Evolutionary conservation across 2,329 filamentous ascomycete genomes (phyloP).

Genomic region (Epichloe scottii): DNA sequence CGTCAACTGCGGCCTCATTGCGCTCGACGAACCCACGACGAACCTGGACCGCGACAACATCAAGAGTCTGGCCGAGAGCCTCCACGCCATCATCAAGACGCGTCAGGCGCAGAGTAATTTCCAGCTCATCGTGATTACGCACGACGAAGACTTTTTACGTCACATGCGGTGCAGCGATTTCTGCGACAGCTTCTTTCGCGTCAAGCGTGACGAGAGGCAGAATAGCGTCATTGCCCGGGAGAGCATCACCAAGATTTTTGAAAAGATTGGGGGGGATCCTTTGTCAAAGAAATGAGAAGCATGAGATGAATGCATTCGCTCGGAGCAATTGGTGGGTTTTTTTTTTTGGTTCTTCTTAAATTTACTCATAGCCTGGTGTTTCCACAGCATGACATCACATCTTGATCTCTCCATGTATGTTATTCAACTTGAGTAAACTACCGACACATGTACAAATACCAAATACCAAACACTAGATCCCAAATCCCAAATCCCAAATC

Average conservation of each 20-base stretch:
- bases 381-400: too few species aligned
- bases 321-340: too few species aligned
- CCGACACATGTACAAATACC: too few species aligned
- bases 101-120: constrained; percentile 85
- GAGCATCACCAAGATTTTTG: constrained; percentile 40
- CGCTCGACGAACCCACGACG: constrained; percentile 93
- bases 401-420: too few species aligned
- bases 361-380: too few species aligned
- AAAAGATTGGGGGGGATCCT: neutral
- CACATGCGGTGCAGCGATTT: constrained; percentile 93
- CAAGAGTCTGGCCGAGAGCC: constrained; percentile 67
- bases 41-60: constrained; percentile 96
- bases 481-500: too few species aligned
- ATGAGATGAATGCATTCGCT: too few species aligned
- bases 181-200: constrained; percentile 81
- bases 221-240: constrained; percentile 74
- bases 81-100: constrained; percentile 77
- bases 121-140: constrained; percentile 95
- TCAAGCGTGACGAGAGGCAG: constrained; percentile 70
- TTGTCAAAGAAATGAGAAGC: too few species aligned
- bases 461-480: too few species aligned
- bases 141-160: constrained; percentile 90
- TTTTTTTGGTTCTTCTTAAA: too few species aligned
- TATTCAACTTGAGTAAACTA: too few species aligned
- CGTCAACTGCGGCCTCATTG: constrained; percentile 88